phyloP scores from a whole-genome alignment of 2,329 filamentous ascomycete genomes.

The Beauveria sp. region DNA sequence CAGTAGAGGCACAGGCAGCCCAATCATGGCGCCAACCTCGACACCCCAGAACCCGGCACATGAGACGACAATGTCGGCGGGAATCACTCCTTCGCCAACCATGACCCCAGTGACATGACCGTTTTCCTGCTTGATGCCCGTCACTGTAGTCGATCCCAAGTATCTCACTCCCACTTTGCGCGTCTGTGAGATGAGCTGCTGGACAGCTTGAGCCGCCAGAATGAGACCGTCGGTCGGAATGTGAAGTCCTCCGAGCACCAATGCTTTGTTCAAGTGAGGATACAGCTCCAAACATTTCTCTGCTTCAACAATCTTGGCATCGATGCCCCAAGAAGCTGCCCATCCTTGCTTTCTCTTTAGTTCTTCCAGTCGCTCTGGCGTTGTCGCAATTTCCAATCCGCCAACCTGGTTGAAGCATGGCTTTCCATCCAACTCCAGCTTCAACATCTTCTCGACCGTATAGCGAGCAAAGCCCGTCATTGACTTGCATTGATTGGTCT shows the following conservation, averaged over 20 bases:
- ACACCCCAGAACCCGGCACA: constrained; percentile 62
- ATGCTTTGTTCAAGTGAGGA: constrained; percentile 43
- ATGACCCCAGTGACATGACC: constrained; percentile 48
- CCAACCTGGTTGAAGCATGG: constrained; percentile 56
- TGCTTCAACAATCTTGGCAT: constrained; percentile 41
- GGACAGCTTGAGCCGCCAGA: constrained; percentile 52
- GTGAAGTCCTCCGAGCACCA: constrained; percentile 50
- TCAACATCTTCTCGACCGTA: constrained; percentile 52
- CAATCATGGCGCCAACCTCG: constrained; percentile 55
- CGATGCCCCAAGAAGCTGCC: constrained; percentile 53
- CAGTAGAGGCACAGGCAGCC: constrained; percentile 47
- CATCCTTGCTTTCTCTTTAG: constrained; percentile 56
- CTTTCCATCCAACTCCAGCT: constrained; percentile 31
- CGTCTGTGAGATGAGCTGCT: constrained; percentile 52
- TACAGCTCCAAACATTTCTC: constrained; percentile 48
- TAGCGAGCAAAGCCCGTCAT: constrained; percentile 54
- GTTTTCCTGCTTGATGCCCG: constrained; percentile 42
- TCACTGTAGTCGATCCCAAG: constrained; percentile 47
- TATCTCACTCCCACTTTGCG: constrained; percentile 51
- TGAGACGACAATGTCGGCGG: constrained; percentile 53
- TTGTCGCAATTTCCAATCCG: constrained; percentile 55
- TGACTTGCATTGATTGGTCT: constrained; percentile 50
- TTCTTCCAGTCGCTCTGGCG: constrained; percentile 49
- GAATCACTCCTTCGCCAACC: constrained; percentile 39
- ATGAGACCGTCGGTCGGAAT: constrained; percentile 56